Evolutionary conservation across 805 yeast species (phyloP), one percentile per base, ranked within the genome.

Genomic region (Nadsonia fulvescens): DNA sequence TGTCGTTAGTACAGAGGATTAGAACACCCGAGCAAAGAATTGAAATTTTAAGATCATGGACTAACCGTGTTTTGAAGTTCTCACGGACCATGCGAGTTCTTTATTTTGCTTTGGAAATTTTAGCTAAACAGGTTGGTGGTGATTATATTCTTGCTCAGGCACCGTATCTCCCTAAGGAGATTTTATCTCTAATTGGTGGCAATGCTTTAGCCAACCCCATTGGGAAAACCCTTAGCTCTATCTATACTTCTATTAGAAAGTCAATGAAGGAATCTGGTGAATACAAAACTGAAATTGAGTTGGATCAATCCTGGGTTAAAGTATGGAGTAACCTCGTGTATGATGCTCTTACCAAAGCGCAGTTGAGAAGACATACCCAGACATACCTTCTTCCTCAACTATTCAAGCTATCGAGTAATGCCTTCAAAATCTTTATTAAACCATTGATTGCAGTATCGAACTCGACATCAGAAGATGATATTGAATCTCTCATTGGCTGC

Each of bases 171-270:
- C 46, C 68, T 3, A 37, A 36, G 3, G 49, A 49, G 6, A 58
- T 75, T n/a, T 40, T 75, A 8, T 37, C 49, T 2, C 46, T 57
- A 10, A 68, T 75, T 51, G 49, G 54, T 35, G 56, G 70, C 2
- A 68, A 64, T 36, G 63, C 79, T 0, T 43, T 79, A 29, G 72
- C 89, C 0, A 75, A 68, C 32, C 62, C 73, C 2, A 33, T 49
- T 39, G 33, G 53, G 27, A 32, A 32, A 34, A 15, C 45, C 30
- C 10, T 44, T n/a, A 30, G 23, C 14, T 29, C 44, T 10, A 24
- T 42, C 3, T 38, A 17, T 24, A 15, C 23, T 14, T 32, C 34
- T 5, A 27, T 29, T 13, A 9, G 28, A 9, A 12, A 15, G 13
- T 18, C 12, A 14, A 12, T 14, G 19, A 26, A 18, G 15, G 34